Conservation (phyloP, 2,329 filamentous ascomycete species). For the Pseudohalonectria lignicola region DNA sequence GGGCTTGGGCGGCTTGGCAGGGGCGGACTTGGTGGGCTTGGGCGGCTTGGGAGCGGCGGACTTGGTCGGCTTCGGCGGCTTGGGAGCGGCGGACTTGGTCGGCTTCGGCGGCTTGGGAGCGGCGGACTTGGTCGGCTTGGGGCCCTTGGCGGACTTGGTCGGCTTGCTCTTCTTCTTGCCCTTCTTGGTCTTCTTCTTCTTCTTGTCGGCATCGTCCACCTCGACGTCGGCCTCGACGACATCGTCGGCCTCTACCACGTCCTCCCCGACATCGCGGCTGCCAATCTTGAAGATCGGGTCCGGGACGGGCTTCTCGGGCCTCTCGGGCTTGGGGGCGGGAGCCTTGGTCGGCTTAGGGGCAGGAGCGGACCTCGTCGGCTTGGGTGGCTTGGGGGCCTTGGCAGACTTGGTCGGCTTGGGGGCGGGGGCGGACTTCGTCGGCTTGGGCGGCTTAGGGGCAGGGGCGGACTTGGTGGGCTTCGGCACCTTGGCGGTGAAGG, state of each 20-base stretch:
- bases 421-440: too few species aligned
- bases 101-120: neutral
- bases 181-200: neutral
- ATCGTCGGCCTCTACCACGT: neutral
- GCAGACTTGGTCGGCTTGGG: too few species aligned
- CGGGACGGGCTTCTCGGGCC: neutral
- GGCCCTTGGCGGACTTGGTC: neutral
- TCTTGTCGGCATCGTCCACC: neutral
- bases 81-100: neutral
- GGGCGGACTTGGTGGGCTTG: neutral
- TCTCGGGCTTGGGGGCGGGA: neutral
- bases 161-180: neutral
- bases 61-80: neutral
- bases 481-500: neutral
- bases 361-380: neutral
- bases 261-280: neutral
- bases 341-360: neutral
- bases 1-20: too few species aligned
- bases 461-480: neutral
- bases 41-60: neutral
- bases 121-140: neutral
- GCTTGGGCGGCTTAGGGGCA: too few species aligned
- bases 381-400: too few species aligned
- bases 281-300: neutral
- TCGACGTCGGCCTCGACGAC: neutral